A percentile compares a stretch with the other conserved stretches of the same genome.
Conservation (phyloP, 2,329 filamentous ascomycete species). For the Trichoderma brevicompactum region DNA sequence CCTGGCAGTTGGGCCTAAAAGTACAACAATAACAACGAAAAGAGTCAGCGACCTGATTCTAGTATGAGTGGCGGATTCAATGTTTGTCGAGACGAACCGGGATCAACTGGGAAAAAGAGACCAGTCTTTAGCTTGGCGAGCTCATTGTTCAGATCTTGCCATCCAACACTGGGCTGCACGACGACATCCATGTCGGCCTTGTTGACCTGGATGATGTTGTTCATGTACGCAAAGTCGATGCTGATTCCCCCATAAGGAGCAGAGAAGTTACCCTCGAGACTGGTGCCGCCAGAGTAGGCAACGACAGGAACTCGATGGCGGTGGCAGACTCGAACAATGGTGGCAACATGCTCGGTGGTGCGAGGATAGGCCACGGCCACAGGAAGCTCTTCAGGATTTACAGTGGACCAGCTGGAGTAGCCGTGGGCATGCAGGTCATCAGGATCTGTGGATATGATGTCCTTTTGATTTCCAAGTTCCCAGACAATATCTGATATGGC, state of each 20-base stretch:
- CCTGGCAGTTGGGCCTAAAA: constrained; percentile 64
- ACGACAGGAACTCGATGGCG: constrained; percentile 83
- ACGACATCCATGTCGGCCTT: constrained; percentile 91
- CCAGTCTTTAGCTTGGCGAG: constrained; percentile 70
- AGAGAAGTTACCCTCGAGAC: constrained; percentile 87
- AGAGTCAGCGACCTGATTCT: neutral
- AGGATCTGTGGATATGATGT: constrained; percentile 65
- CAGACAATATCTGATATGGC: constrained; percentile 60
- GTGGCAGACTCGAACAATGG: constrained; percentile 70
- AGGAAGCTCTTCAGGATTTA: constrained; percentile 63
- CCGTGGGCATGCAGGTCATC: constrained; percentile 66
- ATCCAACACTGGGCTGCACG: constrained; percentile 88
- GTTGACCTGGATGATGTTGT: constrained; percentile 77
- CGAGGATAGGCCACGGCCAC: constrained; percentile 68
- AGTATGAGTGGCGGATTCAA: neutral
- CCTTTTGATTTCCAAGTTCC: constrained; percentile 50
- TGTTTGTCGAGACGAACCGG: constrained; percentile 56
- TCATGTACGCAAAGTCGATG: constrained; percentile 89
- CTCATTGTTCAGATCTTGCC: constrained; percentile 83
- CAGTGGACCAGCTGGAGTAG: constrained; percentile 70
- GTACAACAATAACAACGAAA: neutral
- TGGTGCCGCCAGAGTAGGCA: constrained; percentile 83
- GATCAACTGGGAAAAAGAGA: constrained; percentile 90
- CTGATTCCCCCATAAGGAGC: constrained; percentile 85
- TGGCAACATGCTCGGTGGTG: constrained; percentile 62